These are phyloP conservation scores for Solanum ahanhuiri DNA, from an alignment of 257 asterid species.

Conservation along the genomic window DNA sequence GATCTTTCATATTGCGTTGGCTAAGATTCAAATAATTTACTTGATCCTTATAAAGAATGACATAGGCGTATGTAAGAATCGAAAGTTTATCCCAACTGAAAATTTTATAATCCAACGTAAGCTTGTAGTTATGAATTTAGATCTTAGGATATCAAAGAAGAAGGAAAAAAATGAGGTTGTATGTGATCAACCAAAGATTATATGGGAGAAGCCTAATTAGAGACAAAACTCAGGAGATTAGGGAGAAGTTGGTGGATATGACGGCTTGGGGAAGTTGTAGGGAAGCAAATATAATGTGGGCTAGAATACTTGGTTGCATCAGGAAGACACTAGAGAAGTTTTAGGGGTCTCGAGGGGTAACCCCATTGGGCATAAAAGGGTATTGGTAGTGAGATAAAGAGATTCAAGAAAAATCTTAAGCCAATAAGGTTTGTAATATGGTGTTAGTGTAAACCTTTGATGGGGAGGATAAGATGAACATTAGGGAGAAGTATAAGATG, in stretches of 20 bases:
- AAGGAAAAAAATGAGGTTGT: neutral
- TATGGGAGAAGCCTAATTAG: neutral
- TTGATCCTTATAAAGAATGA: neutral
- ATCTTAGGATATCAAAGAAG: neutral
- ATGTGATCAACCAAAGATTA: neutral
- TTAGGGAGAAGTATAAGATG: neutral
- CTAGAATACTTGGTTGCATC: neutral
- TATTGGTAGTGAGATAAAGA: too few species aligned
- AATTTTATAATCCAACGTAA: too few species aligned
- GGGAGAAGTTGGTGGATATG: neutral
- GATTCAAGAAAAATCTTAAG: too few species aligned
- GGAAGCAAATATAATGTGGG: neutral
- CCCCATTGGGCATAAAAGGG: neutral
- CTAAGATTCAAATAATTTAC: neutral
- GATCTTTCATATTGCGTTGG: neutral
- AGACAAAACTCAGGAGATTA: neutral
- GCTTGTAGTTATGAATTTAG: neutral
- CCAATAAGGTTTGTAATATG: neutral
- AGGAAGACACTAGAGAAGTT: neutral
- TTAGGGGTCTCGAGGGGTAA: neutral
- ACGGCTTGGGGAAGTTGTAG: neutral
- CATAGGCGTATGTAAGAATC: neutral
- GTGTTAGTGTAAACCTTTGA: neutral
- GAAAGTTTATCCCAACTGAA: neutral
- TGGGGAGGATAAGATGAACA: neutral